These are phyloP conservation scores for Pharnaceum exiguum DNA, from an alignment of 148 eudicot species.

Conservation along the genomic window DNA sequence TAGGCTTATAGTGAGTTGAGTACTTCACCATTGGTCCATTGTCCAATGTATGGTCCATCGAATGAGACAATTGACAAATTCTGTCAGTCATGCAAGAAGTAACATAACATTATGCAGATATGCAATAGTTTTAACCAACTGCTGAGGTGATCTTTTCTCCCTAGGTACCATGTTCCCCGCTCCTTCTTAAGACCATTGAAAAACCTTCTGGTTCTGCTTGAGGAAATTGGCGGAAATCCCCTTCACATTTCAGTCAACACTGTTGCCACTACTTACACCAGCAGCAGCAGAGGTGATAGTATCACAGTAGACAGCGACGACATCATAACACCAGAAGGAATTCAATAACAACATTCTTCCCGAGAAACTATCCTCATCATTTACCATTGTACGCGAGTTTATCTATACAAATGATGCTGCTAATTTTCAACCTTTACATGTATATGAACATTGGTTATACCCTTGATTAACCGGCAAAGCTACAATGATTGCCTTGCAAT, in stretches of 20 bases:
- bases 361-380: no score
- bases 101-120: not conserved
- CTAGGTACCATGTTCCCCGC: slow-evolving; percentile 38
- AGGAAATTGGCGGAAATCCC: slow-evolving; percentile 40
- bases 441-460: no score
- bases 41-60: no score
- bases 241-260: slow-evolving; percentile 28
- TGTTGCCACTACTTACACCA: slow-evolving; percentile 22
- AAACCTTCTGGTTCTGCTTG: slow-evolving; percentile 32
- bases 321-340: slow-evolving; percentile 10
- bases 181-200: slow-evolving; percentile 26
- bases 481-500: no score
- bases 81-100: no score
- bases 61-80: no score
- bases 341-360: slow-evolving; percentile 4
- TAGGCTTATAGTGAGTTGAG: no score
- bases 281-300: slow-evolving; percentile 3
- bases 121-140: not conserved
- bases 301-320: slow-evolving; percentile 1
- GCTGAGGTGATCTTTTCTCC: not conserved
- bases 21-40: no score
- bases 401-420: no score
- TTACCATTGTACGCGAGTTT: no score
- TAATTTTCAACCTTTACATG: no score
- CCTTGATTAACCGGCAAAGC: no score